Percentiles rank a stretch among this genome's conserved stretches.
phyloP scores from a whole-genome alignment of 2,329 filamentous ascomycete species.

The Aspergillus caelatus region DNA sequence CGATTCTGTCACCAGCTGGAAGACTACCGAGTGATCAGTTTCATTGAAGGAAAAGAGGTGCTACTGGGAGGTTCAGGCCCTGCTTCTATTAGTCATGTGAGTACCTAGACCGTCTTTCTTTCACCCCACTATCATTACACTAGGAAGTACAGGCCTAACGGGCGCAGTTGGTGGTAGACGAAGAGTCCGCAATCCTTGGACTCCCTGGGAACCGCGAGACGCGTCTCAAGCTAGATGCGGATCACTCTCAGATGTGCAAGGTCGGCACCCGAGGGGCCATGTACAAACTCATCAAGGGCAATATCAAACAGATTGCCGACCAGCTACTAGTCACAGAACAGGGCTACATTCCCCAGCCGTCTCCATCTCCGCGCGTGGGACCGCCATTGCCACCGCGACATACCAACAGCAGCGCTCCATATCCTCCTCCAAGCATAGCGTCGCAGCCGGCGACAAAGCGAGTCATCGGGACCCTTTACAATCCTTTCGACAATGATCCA shows the following conservation, averaged over 20 bases:
- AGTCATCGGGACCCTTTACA: slow-evolving; percentile 24
- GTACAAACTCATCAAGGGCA: slow-evolving; percentile 36
- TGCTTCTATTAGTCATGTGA: slow-evolving; percentile 35
- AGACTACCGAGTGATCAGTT: slow-evolving; percentile 38
- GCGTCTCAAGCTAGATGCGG: slow-evolving; percentile 38
- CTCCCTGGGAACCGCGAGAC: slow-evolving; percentile 37
- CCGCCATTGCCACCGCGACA: slow-evolving; percentile 33
- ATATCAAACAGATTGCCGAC: slow-evolving; percentile 37
- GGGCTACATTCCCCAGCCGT: slow-evolving; percentile 31
- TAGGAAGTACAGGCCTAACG: slow-evolving; percentile 10
- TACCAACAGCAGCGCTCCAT: slow-evolving; percentile 32
- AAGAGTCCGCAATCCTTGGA: slow-evolving; percentile 39
- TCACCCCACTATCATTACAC: not conserved
- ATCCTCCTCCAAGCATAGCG: slow-evolving; percentile 18
- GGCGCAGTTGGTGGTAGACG: slow-evolving; percentile 36
- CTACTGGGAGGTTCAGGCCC: slow-evolving; percentile 31
- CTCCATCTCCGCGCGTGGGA: slow-evolving; percentile 16
- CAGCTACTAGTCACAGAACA: slow-evolving; percentile 33
- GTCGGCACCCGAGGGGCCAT: slow-evolving; percentile 30
- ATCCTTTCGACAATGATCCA: slow-evolving; percentile 29
- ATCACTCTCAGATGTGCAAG: slow-evolving; percentile 42
- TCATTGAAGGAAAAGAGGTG: slow-evolving; percentile 38
- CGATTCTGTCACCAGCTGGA: slow-evolving; percentile 38
- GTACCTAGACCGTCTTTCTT: not conserved
- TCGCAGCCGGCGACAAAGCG: slow-evolving; percentile 14